phyloP scores from a whole-genome alignment of 2,329 filamentous ascomycete species.

The Aspergillus pseudoviridinutans region DNA sequence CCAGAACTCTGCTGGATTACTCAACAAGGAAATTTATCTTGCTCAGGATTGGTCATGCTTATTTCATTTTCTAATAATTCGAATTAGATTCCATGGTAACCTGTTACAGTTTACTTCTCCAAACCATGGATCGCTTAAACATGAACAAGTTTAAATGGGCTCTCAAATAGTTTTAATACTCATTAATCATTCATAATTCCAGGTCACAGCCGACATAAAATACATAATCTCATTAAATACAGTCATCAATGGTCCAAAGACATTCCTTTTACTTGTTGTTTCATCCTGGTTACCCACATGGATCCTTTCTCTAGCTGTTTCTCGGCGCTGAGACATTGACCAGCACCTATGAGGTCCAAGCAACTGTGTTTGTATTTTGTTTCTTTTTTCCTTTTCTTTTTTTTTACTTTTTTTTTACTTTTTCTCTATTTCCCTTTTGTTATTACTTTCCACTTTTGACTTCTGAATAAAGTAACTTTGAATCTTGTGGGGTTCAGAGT shows the following conservation, averaged over 20 bases:
- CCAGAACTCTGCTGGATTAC: too few species aligned
- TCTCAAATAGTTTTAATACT: not conserved
- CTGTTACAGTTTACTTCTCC: not conserved
- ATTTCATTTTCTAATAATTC: not conserved
- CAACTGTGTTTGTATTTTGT: not conserved
- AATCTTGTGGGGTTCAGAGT: slow-evolving; percentile 18
- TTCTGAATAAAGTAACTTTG: slow-evolving; percentile 9
- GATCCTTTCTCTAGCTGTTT: slow-evolving; percentile 9
- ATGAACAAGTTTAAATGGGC: not conserved
- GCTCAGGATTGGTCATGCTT: not conserved
- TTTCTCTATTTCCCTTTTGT: slow-evolving; percentile 1
- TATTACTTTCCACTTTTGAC: not conserved
- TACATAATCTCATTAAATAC: not conserved
- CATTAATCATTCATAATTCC: not conserved
- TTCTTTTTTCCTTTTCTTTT: not conserved
- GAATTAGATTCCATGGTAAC: not conserved
- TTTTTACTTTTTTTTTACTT: not conserved
- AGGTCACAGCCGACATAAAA: not conserved
- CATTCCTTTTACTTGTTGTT: not conserved
- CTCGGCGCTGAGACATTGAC: slow-evolving; percentile 10
- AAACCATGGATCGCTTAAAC: not conserved
- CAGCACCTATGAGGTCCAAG: slow-evolving; percentile 8
- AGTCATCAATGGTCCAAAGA: not conserved
- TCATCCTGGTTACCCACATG: not conserved
- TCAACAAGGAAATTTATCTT: not conserved